Evolutionary conservation across 2,329 filamentous ascomycete species (phyloP).

Genomic region (Pseudogymnoascus sp.): DNA sequence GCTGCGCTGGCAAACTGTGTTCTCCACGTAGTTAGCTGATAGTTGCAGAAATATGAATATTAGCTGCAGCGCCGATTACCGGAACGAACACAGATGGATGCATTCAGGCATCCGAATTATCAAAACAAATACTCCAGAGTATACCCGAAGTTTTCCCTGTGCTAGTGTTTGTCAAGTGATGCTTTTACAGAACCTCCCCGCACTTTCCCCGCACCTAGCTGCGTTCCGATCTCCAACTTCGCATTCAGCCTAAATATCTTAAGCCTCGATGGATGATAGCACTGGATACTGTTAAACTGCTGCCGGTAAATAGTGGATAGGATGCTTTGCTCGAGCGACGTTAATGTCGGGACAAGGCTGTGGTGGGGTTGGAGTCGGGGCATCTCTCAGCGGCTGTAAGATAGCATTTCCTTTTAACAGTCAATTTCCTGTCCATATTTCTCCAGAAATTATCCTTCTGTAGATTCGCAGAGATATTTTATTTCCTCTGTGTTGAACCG

Average conservation of each 20-base stretch:
- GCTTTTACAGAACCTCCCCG: background rate
- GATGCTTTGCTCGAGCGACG: background rate
- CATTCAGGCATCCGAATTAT: background rate
- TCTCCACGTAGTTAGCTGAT: background rate
- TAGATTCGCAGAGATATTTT: background rate
- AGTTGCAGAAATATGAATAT: background rate
- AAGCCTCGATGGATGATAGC: background rate
- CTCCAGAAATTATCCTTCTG: background rate
- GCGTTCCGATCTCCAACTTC: background rate
- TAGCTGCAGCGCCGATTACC: background rate
- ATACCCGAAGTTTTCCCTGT: background rate
- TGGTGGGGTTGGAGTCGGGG: background rate
- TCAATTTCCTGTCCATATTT: background rate
- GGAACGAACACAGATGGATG: background rate
- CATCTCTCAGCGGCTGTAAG: background rate
- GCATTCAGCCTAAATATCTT: background rate
- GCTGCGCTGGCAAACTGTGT: background rate
- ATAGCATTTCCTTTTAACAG: background rate
- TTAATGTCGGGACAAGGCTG: slow-evolving; percentile 1
- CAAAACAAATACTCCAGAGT: slow-evolving; percentile 4
- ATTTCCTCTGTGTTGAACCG: background rate
- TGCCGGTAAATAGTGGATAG: background rate
- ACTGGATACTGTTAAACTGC: background rate
- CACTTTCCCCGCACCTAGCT: background rate
- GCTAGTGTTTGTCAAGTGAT: slow-evolving; percentile 7